phyloP scores from a whole-genome alignment of 164 flowering plant species.

The Umbilicus rupestris region DNA sequence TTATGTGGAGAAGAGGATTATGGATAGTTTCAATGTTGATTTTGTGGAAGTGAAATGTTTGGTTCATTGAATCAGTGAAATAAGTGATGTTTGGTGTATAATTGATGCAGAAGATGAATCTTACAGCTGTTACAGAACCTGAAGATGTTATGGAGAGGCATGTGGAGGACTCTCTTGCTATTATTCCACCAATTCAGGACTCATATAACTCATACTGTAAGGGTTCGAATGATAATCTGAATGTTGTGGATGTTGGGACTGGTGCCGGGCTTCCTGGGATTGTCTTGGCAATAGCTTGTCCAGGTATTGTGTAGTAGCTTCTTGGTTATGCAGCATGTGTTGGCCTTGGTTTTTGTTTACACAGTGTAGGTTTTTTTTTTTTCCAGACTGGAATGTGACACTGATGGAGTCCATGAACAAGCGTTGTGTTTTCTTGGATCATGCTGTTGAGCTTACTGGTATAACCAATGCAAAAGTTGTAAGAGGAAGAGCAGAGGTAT shows the following conservation, averaged over 20 bases:
- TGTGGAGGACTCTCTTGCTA: slow-evolving; percentile 78
- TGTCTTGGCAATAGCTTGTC: slow-evolving; percentile 75
- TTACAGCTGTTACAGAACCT: slow-evolving; percentile 55
- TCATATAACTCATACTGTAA: slow-evolving; percentile 37
- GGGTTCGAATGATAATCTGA: slow-evolving; percentile 34
- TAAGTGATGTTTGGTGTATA: neutral
- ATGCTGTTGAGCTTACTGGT: slow-evolving; percentile 49
- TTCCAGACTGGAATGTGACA: slow-evolving; percentile 66
- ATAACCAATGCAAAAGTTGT: slow-evolving; percentile 63
- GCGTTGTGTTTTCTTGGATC: slow-evolving; percentile 80
- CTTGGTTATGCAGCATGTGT: neutral
- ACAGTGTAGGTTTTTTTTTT: neutral
- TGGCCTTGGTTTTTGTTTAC: neutral
- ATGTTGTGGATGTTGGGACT: slow-evolving; percentile 72
- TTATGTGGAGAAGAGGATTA: too few relatives aligned
- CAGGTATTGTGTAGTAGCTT: slow-evolving; percentile 28
- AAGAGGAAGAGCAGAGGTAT: slow-evolving; percentile 85
- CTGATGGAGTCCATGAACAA: slow-evolving; percentile 78
- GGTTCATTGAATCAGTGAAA: neutral
- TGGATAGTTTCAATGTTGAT: neutral
- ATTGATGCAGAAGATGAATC: slow-evolving; percentile 69
- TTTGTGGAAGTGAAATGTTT: neutral
- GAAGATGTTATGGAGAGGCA: slow-evolving; percentile 81
- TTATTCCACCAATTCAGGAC: slow-evolving; percentile 45
- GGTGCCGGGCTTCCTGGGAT: slow-evolving; percentile 90